Base-by-base conservation (phyloP, 148 eudicot genomes). In the Heliosperma pusillum region DNA sequence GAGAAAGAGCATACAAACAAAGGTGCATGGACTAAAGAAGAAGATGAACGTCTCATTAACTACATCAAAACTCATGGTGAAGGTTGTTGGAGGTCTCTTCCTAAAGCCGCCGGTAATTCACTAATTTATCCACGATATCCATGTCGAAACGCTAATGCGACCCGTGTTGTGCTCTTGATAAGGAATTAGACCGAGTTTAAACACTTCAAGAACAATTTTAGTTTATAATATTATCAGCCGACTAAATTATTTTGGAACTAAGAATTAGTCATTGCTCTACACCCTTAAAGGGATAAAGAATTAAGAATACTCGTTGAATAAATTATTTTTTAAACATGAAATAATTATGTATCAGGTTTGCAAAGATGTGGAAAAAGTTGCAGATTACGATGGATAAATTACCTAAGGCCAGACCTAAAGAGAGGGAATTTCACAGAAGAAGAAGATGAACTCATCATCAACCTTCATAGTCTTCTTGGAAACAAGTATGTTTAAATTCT, bases 1-100 rank as follows among this genome's bases (percentile, higher is more conserved):
- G 85, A 86, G 74, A 83, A 83, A 62, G 83, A 84, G 68, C 87
- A 86, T 73, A 79, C 85, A 3, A 86, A 86, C 77, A 86, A 86
- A 84, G 89, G 89, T 44, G 89, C 89, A 56, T 86, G 89, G 89
- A 83, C 89, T 50, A 83, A 77, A 69, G 89, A 86, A 10, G 89
- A 86, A 82, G 89, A 86, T 71, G 80, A 80, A 1, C 80, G 80
- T 21, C 89, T 86, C 53, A 76, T 86, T n/a, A 66, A 69, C 53
- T 83, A 86, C 76, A 86, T 86, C 72, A 79, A 77, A 69, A 71
- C 83, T 63, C 82, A 86, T 69, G 89, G 89, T 27, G 87, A 86
- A 83, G 89, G 89, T 73, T 86, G 82, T 70, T 86, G 89, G 89
- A 71, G 87, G 11, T 83, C 89, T 69, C 87, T 86, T 44, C 89